A percentile compares a stretch with the other conserved stretches of the same genome.
Evolutionary conservation across 1,139 yeast species (phyloP).

Genomic region (Debaryomyces udenii): DNA sequence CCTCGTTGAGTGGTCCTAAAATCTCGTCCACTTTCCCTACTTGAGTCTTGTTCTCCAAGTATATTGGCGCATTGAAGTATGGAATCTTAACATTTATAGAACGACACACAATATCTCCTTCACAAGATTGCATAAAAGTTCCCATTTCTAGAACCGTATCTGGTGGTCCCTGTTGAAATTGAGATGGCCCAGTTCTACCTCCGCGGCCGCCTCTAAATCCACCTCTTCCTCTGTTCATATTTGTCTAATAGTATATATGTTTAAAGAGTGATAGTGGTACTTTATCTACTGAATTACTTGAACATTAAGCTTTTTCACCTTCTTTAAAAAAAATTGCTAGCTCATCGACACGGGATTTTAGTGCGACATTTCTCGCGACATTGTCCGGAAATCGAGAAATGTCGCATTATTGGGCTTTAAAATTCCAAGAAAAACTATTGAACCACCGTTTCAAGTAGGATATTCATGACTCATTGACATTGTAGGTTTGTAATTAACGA

Average conservation of each 20-base stretch:
- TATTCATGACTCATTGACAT: too few relatives aligned
- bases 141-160: slow-evolving; percentile 96
- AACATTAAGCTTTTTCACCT: slow-evolving; percentile 19
- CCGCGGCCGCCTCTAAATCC: slow-evolving; percentile 73
- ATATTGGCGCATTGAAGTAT: slow-evolving; percentile 98
- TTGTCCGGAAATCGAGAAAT: slow-evolving; percentile 3
- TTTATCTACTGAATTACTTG: slow-evolving; percentile 4
- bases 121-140: slow-evolving; percentile 86
- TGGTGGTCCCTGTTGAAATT: slow-evolving; percentile 84
- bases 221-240: slow-evolving; percentile 68
- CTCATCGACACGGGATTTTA: slow-evolving; percentile 20
- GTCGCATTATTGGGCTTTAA: neutral
- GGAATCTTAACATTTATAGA: slow-evolving; percentile 94
- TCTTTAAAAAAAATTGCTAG: slow-evolving; percentile 15
- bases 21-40: slow-evolving; percentile 98
- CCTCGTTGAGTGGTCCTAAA: slow-evolving; percentile 96
- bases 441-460: too few relatives aligned
- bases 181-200: slow-evolving; percentile 56
- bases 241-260: slow-evolving; percentile 10
- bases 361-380: slow-evolving; percentile 10
- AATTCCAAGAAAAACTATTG: too few relatives aligned
- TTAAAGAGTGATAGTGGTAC: slow-evolving; percentile 6
- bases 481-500: too few relatives aligned
- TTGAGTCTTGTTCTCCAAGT: slow-evolving; percentile 90
- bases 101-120: slow-evolving; percentile 96